These are phyloP conservation scores for Lineolata rhizophorae DNA, from an alignment of 495 filamentous ascomycete genomes.

Conservation along the genomic window DNA sequence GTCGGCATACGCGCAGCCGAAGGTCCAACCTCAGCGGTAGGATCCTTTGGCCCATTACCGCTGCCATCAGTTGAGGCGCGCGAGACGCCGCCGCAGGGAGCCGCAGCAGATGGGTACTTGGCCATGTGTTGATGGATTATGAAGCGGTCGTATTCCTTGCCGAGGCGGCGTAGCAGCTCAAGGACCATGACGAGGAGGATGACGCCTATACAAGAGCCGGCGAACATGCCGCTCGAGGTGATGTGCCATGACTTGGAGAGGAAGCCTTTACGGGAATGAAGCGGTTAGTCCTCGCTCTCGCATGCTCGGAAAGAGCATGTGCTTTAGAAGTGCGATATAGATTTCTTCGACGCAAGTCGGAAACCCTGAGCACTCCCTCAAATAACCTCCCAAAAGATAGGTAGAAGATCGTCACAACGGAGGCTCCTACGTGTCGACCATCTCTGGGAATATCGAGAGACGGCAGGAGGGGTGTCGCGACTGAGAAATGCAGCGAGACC, in stretches of 20 bases:
- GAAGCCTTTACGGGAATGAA: too few relatives aligned
- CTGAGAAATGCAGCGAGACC: too few relatives aligned
- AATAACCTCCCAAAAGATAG: too few relatives aligned
- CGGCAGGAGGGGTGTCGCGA: too few relatives aligned
- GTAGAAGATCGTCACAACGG: too few relatives aligned
- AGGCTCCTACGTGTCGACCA: too few relatives aligned
- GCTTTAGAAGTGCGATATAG: neutral
- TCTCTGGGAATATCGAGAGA: too few relatives aligned
- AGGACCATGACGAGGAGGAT: conserved; percentile 29
- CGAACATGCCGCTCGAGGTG: conserved; percentile 25
- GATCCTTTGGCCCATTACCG: neutral
- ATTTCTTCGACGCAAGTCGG: too few relatives aligned
- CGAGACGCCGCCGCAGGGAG: conserved; percentile 1
- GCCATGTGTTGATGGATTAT: conserved; percentile 20
- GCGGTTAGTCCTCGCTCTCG: too few relatives aligned
- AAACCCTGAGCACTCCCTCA: too few relatives aligned
- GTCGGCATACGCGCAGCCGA: too few relatives aligned
- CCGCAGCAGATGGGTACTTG: conserved; percentile 7
- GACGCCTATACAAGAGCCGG: conserved; percentile 34
- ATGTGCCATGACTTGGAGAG: conserved; percentile 26
- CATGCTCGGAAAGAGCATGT: conserved; percentile 3
- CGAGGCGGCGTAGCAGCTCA: conserved; percentile 28
- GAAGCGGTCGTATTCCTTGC: conserved; percentile 29
- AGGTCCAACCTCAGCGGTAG: neutral
- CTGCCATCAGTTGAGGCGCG: neutral